A percentile compares a stretch with the other conserved stretches of the same genome.
These are phyloP conservation scores for Hypoxylon sp. DNA, from an alignment of 2,329 filamentous ascomycete species.

Conservation along the genomic window DNA sequence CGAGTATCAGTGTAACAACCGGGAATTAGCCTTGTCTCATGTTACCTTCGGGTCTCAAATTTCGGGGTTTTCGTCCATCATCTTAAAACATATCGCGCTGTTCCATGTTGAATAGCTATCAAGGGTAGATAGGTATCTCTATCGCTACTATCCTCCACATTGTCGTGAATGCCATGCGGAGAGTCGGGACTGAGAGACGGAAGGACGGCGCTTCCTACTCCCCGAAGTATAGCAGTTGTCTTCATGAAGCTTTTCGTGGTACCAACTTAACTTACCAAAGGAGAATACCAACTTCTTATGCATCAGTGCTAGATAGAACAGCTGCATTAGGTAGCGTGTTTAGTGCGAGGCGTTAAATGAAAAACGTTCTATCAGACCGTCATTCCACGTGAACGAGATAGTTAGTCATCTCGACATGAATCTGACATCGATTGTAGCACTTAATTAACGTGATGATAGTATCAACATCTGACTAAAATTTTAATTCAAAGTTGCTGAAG, in stretches of 20 bases:
- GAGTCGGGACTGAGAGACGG: conserved; percentile 34
- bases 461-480: too few species aligned
- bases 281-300: too few species aligned
- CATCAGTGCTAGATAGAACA: conserved; percentile 3
- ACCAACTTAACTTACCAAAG: conserved; percentile 5
- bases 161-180: conserved; percentile 15
- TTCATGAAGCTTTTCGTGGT: conserved; percentile 27
- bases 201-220: conserved; percentile 32
- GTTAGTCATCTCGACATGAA: not conserved
- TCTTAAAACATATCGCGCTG: conserved; percentile 4
- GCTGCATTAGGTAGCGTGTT: conserved; percentile 5
- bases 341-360: not conserved
- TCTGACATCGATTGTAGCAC: conserved; percentile 7
- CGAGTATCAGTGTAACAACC: conserved; percentile 32
- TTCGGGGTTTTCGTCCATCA: conserved; percentile 14
- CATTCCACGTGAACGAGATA: not conserved
- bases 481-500: not conserved
- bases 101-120: conserved; percentile 8
- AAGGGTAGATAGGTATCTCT: conserved; percentile 2
- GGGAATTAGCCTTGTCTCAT: not conserved
- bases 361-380: conserved; percentile 9
- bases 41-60: conserved; percentile 13
- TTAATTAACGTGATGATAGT: too few species aligned
- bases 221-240: conserved; percentile 21
- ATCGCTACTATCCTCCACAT: conserved; percentile 3